A percentile compares a stretch with the other conserved stretches of the same genome.
phyloP scores from a whole-genome alignment of 2,329 filamentous ascomycete species.

The Chaetomium olivaceum region DNA sequence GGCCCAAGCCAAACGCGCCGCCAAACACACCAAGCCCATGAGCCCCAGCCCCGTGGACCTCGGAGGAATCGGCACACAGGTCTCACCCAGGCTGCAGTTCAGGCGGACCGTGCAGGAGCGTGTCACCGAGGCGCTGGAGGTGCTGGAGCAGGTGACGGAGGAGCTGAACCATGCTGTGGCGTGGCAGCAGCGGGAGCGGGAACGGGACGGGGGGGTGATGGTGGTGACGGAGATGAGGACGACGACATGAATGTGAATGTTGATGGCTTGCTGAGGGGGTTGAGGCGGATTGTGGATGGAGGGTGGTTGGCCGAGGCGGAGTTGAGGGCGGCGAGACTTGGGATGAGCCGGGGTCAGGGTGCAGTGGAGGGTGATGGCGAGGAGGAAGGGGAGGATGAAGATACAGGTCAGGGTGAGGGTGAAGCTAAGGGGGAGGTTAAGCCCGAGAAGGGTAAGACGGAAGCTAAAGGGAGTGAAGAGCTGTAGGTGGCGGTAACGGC shows the following conservation, averaged over 20 bases:
- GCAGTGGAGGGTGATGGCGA: neutral
- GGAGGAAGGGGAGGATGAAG: too few relatives aligned
- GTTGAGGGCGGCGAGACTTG: neutral
- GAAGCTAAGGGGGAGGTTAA: neutral
- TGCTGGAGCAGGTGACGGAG: neutral
- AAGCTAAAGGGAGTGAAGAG: neutral
- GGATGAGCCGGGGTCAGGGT: neutral
- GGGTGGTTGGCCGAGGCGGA: neutral
- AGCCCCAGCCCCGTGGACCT: neutral
- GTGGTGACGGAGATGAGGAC: neutral
- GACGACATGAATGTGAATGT: neutral
- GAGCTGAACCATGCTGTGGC: neutral
- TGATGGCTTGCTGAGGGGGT: neutral
- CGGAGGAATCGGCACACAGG: neutral
- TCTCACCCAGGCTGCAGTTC: neutral
- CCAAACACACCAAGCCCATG: neutral
- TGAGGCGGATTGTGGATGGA: neutral
- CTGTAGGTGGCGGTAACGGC: neutral
- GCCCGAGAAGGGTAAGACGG: neutral
- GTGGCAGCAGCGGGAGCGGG: neutral
- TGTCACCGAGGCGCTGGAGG: neutral
- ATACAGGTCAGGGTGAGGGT: neutral
- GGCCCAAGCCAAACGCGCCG: too few relatives aligned
- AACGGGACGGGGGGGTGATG: neutral
- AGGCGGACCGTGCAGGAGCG: neutral